phyloP scores from a whole-genome alignment of 106 monocot species.

The Apostasia ramifera region DNA sequence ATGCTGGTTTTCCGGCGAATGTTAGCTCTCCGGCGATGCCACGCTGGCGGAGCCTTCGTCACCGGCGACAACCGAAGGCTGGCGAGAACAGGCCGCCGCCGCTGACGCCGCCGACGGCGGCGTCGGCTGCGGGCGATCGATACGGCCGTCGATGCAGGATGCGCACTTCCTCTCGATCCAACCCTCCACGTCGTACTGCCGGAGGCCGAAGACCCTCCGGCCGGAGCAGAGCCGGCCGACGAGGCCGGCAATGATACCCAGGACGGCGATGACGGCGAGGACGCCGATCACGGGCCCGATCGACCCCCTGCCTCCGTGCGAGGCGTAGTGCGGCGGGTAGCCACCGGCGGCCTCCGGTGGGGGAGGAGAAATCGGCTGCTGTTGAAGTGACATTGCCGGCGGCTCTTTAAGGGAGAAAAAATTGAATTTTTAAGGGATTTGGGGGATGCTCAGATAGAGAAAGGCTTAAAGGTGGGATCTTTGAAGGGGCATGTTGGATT shows the following conservation, averaged over 20 bases:
- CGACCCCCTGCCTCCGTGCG: constrained; percentile 23
- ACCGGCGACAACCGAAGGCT: not conserved
- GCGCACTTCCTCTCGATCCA: constrained; percentile 63
- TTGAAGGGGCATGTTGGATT: too few relatives aligned
- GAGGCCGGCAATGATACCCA: constrained; percentile 35
- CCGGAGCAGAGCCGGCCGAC: constrained; percentile 60
- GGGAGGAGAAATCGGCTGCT: not conserved
- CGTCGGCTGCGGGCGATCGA: constrained; percentile 13
- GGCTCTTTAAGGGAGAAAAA: too few relatives aligned
- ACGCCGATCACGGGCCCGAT: constrained; percentile 42
- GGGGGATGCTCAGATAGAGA: not conserved
- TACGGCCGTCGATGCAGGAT: constrained; percentile 45
- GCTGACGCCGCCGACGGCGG: constrained; percentile 8
- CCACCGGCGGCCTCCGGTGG: not conserved
- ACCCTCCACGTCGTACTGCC: constrained; percentile 42
- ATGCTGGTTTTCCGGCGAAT: not conserved
- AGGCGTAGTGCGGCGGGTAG: not conserved
- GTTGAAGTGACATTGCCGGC: not conserved
- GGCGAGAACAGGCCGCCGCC: not conserved
- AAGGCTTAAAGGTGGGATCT: not conserved
- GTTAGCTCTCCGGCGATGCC: not conserved
- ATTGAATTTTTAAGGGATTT: too few relatives aligned
- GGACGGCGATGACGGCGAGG: constrained; percentile 30
- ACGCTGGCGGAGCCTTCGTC: not conserved
- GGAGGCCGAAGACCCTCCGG: constrained; percentile 27